Evolutionary conservation across 202 grass and related monocot species (phyloP), one percentile per base, ranked within the genome.

Genomic region (Miscanthus sacchariflorus): DNA sequence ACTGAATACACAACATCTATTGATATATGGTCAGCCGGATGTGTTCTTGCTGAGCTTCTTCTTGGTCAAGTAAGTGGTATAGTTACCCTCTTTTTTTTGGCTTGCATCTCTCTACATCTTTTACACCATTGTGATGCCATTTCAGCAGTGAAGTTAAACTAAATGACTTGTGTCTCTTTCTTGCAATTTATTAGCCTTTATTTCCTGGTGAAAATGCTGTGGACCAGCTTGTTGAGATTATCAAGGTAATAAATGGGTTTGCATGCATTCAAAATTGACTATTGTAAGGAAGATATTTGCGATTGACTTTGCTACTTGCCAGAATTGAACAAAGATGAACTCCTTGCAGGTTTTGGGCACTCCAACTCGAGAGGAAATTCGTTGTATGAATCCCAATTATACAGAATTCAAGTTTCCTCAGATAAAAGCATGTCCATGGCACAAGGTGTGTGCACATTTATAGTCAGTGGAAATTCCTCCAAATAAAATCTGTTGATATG

Each of bases 21-120:
- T 90, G 93, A 95, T 90, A 88, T 95, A 75, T 92, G 93, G 93
- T 95, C 93, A 7, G 93, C 88, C 74, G 93, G 93, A 35, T 95
- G 93, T 92, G 93, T 95, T 88, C 88, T 95, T 76, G 90, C 93
- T 80, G 93, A 95, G 70, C 78, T 95, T 25, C 93, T 95, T 80
- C 88, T 92, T 73, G 83, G 85, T 35, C 88, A 90, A 63, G 93
- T 94, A 82, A 87, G 39, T 82, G 30, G 23, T 72, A 13, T 19
- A 46, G 61, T 42, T 68, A 13, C 19, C 1, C 68, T 30, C 50
- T 64, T 24, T 74, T 14, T 79, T 72, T 81, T 80, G 15, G 9
- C 15, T 72, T 79, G 39, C 49, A 87, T n/a, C 4, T 58, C 19
- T 76, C 28, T 38, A 25, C 43, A 45, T 66, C 2, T 21, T 12